Evolutionary conservation across 176 grass and related monocot species (phyloP).

Genomic region (Oryza glumipatula): DNA sequence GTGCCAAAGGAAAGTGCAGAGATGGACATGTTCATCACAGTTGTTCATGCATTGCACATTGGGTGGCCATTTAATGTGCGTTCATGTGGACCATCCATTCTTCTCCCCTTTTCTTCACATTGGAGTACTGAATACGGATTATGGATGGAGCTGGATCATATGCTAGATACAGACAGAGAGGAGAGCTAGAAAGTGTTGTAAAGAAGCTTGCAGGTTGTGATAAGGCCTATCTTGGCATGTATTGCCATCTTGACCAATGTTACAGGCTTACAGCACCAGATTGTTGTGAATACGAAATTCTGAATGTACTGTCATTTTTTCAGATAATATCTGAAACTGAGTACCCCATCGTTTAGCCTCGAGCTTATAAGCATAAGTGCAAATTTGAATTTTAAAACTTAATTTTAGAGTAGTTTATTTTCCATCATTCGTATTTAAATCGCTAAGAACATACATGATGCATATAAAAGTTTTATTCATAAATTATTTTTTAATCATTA

Average conservation of each 20-base stretch:
- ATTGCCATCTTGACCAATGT: neutral
- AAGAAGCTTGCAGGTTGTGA: slow-evolving; percentile 9
- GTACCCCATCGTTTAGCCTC: no score
- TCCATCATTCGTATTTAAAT: no score
- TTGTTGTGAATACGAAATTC: no score
- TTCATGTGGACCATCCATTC: neutral
- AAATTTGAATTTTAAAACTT: no score
- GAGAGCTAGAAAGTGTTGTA: neutral
- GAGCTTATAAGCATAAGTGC: no score
- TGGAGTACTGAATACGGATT: neutral
- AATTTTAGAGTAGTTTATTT: no score
- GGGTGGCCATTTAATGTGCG: neutral
- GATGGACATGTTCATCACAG: neutral
- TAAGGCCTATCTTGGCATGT: neutral
- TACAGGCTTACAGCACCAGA: neutral
- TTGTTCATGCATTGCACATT: neutral
- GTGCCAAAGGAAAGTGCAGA: neutral
- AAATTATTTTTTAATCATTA: no score
- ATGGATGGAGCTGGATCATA: neutral
- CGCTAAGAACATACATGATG: no score
- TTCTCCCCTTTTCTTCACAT: neutral
- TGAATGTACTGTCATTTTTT: neutral
- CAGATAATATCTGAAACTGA: no score
- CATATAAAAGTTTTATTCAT: no score
- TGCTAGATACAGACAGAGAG: neutral